Conservation (phyloP, 768 basidiomycete species). For the Lactarius psammicola region DNA sequence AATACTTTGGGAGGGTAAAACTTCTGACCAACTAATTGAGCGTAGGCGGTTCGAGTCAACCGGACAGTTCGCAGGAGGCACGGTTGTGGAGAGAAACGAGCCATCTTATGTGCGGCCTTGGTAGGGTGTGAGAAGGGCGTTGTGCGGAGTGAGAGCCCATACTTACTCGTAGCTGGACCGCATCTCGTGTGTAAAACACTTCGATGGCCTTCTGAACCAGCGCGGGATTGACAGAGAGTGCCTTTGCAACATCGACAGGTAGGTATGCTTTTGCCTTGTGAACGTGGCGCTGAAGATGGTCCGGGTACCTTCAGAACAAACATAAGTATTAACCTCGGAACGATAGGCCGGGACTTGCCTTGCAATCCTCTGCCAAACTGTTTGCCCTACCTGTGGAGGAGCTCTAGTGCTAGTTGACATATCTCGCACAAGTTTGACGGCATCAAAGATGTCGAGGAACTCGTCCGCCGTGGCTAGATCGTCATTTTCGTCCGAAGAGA, state of each 20-base stretch:
- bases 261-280: conserved; percentile 80
- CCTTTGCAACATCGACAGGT: conserved; percentile 75
- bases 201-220: conserved; percentile 87
- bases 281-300: conserved; percentile 57
- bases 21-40: conserved; percentile 86
- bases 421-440: conserved; percentile 61
- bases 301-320: conserved; percentile 60
- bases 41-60: conserved; percentile 91
- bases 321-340: conserved; percentile 8
- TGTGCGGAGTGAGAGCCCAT: background rate
- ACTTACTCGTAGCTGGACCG: conserved; percentile 79
- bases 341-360: conserved; percentile 42
- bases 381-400: conserved; percentile 55
- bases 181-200: conserved; percentile 94
- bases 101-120: conserved; percentile 86
- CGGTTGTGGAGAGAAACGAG: conserved; percentile 78
- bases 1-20: conserved; percentile 92
- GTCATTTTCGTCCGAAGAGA: conserved; percentile 53
- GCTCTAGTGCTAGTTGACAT: conserved; percentile 55
- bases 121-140: background rate
- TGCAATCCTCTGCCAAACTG: conserved; percentile 68
- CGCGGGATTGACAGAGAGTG: conserved; percentile 57
- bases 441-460: conserved; percentile 60
- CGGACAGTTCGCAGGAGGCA: conserved; percentile 59
- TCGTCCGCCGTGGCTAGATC: conserved; percentile 42